Evolutionary conservation across 768 basidiomycete genomes (phyloP).

Genomic region (Tulasnella sp.): DNA sequence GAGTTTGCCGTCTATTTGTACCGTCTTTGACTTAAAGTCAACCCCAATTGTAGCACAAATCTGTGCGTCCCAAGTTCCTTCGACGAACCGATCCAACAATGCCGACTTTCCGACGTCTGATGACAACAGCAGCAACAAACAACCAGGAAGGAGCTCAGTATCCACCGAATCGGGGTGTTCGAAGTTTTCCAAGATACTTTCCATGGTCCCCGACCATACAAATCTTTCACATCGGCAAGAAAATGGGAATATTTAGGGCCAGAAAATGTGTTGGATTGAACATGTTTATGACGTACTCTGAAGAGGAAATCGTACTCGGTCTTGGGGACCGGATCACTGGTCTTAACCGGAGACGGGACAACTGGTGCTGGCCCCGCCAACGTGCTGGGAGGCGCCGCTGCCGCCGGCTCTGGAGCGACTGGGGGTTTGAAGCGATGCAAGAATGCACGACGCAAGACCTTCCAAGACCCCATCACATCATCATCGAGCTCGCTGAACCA

Average conservation of each 20-base stretch:
- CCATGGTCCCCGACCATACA: slow-evolving; percentile 88
- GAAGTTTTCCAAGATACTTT: slow-evolving; percentile 24
- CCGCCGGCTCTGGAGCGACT: too few species aligned
- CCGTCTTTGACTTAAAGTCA: slow-evolving; percentile 98
- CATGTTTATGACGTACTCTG: too few species aligned
- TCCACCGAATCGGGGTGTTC: neutral
- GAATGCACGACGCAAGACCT: neutral
- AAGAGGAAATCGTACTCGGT: too few species aligned
- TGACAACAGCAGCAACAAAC: slow-evolving; percentile 16
- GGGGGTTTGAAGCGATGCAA: too few species aligned
- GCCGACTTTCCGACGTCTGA: slow-evolving; percentile 93
- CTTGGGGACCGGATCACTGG: too few species aligned
- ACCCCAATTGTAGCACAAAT: slow-evolving; percentile 99
- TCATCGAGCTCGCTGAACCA: neutral
- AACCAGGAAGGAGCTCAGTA: neutral
- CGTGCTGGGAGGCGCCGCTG: too few species aligned
- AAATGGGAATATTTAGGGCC: too few species aligned
- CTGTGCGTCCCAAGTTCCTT: slow-evolving; percentile 97
- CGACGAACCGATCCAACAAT: slow-evolving; percentile 88
- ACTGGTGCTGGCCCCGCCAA: too few species aligned
- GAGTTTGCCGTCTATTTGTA: slow-evolving; percentile 93
- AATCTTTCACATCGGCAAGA: too few species aligned
- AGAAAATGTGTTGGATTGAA: too few species aligned
- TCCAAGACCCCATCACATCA: neutral
- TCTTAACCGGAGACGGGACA: too few species aligned